Evolutionary conservation across 1,284 basidiomycete species (phyloP).

Genomic region (Ceratobasidium sp.): DNA sequence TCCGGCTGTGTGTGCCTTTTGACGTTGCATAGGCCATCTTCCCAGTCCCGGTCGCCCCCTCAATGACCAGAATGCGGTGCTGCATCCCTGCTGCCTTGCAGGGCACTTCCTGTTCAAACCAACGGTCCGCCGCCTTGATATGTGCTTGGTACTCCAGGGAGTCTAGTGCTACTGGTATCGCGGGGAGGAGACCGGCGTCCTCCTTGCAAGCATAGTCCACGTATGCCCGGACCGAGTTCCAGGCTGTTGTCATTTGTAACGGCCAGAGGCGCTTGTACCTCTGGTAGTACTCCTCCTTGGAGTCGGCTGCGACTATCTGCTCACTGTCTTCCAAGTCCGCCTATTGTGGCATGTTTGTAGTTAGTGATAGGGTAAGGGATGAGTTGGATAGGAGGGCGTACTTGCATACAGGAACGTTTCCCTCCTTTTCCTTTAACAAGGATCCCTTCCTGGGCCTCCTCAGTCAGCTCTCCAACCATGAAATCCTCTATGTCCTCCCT

Average conservation of each 20-base stretch:
- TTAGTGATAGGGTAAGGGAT: too few species aligned
- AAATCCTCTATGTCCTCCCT: too few species aligned
- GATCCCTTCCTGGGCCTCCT: too few species aligned
- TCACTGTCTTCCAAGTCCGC: not conserved
- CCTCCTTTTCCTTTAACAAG: too few species aligned
- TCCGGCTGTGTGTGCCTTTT: not conserved
- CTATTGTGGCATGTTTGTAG: too few species aligned
- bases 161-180: not conserved
- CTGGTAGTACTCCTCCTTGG: not conserved
- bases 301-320: not conserved
- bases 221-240: slow-evolving; percentile 1
- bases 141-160: not conserved
- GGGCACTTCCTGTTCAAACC: not conserved
- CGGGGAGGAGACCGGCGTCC: not conserved
- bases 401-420: too few species aligned
- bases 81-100: not conserved
- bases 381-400: too few species aligned
- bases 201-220: not conserved
- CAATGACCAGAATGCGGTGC: not conserved
- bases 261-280: not conserved
- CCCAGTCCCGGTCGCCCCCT: not conserved
- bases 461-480: too few species aligned
- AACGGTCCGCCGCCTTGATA: not conserved
- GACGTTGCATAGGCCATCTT: not conserved
- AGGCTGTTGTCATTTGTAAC: not conserved